Evolutionary conservation across 257 asterid genomes (phyloP).

Genomic region (Vinca minor): DNA sequence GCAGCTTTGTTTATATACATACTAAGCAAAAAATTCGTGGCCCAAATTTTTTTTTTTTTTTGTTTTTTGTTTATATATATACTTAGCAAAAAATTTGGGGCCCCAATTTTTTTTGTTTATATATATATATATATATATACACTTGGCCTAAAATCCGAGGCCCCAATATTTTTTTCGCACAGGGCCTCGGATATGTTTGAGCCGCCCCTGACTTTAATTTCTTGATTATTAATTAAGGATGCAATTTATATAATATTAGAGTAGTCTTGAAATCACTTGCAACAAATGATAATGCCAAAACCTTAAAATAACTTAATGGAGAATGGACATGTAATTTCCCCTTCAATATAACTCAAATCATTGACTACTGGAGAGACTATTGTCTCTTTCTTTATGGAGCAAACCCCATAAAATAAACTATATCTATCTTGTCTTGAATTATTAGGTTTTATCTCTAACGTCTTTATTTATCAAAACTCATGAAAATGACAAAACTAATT

Average conservation of each 20-base stretch:
- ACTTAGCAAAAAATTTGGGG: no score
- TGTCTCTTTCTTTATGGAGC: not conserved
- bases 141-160: no score
- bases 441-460: not conserved
- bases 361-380: slow-evolving; percentile 8
- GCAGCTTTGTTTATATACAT: no score
- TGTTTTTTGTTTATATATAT: no score
- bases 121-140: no score
- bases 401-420: not conserved
- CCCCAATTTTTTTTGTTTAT: no score
- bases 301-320: not conserved
- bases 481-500: not conserved
- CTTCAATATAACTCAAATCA: slow-evolving; percentile 9
- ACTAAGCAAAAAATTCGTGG: no score
- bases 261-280: not conserved
- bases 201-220: no score
- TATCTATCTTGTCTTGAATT: not conserved
- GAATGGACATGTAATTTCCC: slow-evolving; percentile 1
- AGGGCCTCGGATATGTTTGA: no score
- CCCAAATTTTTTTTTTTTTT: no score
- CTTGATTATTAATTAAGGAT: not conserved
- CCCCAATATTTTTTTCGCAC: no score
- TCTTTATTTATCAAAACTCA: slow-evolving; percentile 6
- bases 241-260: not conserved
- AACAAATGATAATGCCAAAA: slow-evolving; percentile 6